Conservation (phyloP, 371 early-diverging fungal genomes). For the Syncephalis plumigaleata region DNA sequence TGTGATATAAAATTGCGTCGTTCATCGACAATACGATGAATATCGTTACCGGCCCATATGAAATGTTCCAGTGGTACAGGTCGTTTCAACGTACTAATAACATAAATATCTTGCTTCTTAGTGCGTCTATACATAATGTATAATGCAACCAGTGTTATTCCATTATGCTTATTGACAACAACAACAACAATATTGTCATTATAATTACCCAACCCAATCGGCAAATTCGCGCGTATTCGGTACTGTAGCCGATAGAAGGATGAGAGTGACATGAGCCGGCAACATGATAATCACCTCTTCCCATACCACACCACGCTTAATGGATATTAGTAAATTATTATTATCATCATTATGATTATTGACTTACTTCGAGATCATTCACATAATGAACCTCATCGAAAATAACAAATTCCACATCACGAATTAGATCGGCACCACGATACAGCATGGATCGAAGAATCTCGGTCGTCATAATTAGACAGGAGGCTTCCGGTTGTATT, state of each 20-base stretch:
- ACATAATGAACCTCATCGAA: constrained; percentile 99
- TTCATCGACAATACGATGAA: constrained; percentile 76
- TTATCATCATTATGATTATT: background rate
- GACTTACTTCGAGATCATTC: constrained; percentile 75
- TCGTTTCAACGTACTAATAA: constrained; percentile 91
- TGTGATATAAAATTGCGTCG: constrained; percentile 24
- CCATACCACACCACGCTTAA: constrained; percentile 97
- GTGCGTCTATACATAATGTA: constrained; percentile 63
- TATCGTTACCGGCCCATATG: constrained; percentile 66
- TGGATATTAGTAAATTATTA: background rate
- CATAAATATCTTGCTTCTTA: constrained; percentile 91
- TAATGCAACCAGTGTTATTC: too few relatives aligned
- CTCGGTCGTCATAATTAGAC: constrained; percentile 99
- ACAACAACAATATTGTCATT: background rate
- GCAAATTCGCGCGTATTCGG: constrained; percentile 99
- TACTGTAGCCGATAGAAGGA: constrained; percentile 96
- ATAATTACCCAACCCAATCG: constrained; percentile 90
- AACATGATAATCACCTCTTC: constrained; percentile 99
- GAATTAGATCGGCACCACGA: constrained; percentile 88
- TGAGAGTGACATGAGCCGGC: constrained; percentile 83
- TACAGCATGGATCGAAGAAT: constrained; percentile 98
- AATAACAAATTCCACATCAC: constrained; percentile 98
- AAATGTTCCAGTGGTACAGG: constrained; percentile 97
- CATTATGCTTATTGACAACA: background rate
- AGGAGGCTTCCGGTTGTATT: constrained; percentile 89